Conservation (phyloP, 495 filamentous ascomycete species). For the Margaritispora aquatica region DNA sequence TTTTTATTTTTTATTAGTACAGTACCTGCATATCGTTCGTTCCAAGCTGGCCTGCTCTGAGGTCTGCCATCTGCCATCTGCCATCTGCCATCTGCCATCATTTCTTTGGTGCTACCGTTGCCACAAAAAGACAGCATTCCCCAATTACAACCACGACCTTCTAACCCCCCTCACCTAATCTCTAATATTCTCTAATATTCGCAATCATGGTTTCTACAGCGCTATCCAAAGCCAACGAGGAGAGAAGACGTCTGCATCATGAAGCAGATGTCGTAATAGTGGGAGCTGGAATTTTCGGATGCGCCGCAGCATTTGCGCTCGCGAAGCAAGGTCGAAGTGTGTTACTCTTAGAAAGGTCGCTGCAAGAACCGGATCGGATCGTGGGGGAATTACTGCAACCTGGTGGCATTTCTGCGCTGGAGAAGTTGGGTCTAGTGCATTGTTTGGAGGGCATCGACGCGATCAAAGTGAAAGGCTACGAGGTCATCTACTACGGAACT, state of each 20-base stretch:
- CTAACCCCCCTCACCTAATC: neutral
- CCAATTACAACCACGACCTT: neutral
- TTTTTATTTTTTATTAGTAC: too few relatives aligned
- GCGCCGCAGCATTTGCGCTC: conserved; percentile 76
- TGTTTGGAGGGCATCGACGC: conserved; percentile 90
- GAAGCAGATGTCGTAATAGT: conserved; percentile 79
- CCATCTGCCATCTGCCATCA: too few relatives aligned
- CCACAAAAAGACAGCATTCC: neutral
- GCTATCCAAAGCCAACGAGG: conserved; percentile 9
- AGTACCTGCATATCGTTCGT: conserved; percentile 4
- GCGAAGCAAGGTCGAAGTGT: conserved; percentile 84
- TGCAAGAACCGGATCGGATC: conserved; percentile 94
- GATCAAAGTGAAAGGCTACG: conserved; percentile 74
- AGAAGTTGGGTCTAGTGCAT: conserved; percentile 68
- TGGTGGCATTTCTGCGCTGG: conserved; percentile 76
- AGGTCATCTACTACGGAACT: conserved; percentile 75
- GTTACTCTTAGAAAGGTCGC: conserved; percentile 78
- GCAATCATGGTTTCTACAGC: conserved; percentile 9
- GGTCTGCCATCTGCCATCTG: neutral
- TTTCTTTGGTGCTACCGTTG: neutral
- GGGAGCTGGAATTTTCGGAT: conserved; percentile 85
- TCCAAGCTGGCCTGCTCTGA: neutral
- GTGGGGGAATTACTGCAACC: conserved; percentile 95
- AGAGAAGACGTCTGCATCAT: conserved; percentile 44
- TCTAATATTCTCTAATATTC: too few relatives aligned